Evolutionary conservation across 305 asterid species (phyloP), one percentile per base, ranked within the genome.

Genomic region (Fraxinus paxiana): DNA sequence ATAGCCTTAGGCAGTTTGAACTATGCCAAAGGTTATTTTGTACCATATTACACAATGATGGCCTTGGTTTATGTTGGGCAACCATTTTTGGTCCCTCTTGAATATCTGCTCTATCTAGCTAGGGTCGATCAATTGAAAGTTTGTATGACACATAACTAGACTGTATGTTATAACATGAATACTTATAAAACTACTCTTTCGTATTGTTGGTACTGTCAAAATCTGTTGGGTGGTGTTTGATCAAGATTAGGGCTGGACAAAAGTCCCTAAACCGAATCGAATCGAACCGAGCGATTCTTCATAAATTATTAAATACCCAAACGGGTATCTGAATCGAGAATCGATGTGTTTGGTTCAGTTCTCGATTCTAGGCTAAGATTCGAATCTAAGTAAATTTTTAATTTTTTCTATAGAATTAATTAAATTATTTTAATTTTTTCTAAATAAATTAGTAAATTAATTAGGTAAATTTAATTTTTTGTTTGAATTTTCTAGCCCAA

Each of bases 121-220:
- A 84, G 78, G 65, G 73, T 77, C 38, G 67, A 82, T 69, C 77
- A 67, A 26, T 67, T 76, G 82, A 83, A 80, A 80, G 85, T 82
- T 6, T 83, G 90, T 84, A 85, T 81, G 82, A 81, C 78, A 73
- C 82, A 80, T 41, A 20, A 59, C 76, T 31, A 84, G 74, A 37
- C 26, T 85, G 88, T 89, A 89, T 84, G 86, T 86, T 84, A 80
- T 79, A 82, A 78, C 78, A 79, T 82, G 84, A 41, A 71, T 59
- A 67, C 75, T 10, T 51, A 76, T 84, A 78, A 81, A 82, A 80
- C 84, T 81, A 69, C 80, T 85, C 30, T 84, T 59, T 54, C 1
- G 12, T 59, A 46, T 48, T 65, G 71, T 74, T 78, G 76, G 56
- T 76, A 30, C 76, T 59, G 54, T 83, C 17, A 75, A 33, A 71